A percentile compares a stretch with the other conserved stretches of the same genome.
Conservation (phyloP, 2,329 filamentous ascomycete genomes). For the Metarhizium anisopliae region DNA sequence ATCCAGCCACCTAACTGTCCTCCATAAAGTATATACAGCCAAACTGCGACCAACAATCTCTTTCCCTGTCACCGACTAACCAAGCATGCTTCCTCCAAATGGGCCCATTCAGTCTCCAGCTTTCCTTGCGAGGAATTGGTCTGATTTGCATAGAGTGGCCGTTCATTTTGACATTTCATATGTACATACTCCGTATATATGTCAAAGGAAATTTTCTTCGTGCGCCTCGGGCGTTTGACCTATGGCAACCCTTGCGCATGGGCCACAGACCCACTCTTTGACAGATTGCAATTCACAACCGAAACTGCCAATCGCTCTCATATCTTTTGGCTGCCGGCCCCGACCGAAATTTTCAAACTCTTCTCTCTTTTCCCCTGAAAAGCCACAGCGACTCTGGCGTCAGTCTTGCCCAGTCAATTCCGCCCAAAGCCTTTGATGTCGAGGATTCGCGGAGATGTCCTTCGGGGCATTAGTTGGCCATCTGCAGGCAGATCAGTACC, state of each 20-base stretch:
- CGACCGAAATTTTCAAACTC: background rate
- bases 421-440: background rate
- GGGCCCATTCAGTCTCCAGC: no score
- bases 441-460: background rate
- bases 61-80: no score
- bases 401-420: background rate
- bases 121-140: no score
- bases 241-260: background rate
- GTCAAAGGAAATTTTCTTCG: slow-evolving; percentile 1
- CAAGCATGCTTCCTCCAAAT: no score
- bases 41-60: no score
- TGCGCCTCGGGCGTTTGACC: background rate
- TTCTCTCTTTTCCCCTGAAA: background rate
- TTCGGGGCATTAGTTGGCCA: background rate
- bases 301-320: background rate
- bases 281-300: slow-evolving; percentile 1
- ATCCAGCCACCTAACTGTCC: background rate
- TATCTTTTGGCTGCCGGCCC: background rate
- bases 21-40: no score
- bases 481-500: background rate
- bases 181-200: no score
- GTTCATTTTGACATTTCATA: no score
- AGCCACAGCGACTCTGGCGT: background rate
- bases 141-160: no score
- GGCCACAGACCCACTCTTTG: slow-evolving; percentile 1